Base-by-base conservation (phyloP, 2,329 filamentous ascomycete species). In the Ophiostoma sp. region DNA sequence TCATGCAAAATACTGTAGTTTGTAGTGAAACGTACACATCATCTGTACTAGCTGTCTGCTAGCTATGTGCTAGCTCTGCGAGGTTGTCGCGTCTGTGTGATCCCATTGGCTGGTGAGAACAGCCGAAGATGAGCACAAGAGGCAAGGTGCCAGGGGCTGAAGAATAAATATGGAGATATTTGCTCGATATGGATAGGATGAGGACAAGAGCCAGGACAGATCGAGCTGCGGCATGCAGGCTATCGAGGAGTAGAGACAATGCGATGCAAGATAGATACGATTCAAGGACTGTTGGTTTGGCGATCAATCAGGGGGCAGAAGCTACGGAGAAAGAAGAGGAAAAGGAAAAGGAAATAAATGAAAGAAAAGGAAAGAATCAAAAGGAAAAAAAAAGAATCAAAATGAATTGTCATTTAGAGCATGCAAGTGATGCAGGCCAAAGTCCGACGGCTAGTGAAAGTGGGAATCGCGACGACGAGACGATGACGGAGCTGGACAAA, bases 91-190 rank as follows among this genome's bases (percentile, higher is more conserved):
- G n/a, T 20, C 33, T 65, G 11, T 39, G 60, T 39, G 17, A 39
- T 65, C 31, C 62, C 8, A 64, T 64, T 64, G 60, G 60, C 60
- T 36, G n/a, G 33, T 10, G 13, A 36, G 31, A 8, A 17, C 4
- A 36, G 31, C 17, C 6, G 27, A 65, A 23, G n/a, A 65, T 35
- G 57, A 65, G 62, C 62, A 65, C 31, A 27, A 41, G 60, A 64
- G 31, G 31, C 7, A 35, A 36, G 60, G 60, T 23, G 62, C 33
- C 62, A 65, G 62, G 62, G 62, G 62, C 62, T 41, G 62, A 65
- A 65, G 35, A 65, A 65, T 39, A 39, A 41, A 39, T 23, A 39
- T 65, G 62, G 60, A 35, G 60, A 41, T 35, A 65, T 23, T n/a
- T 13, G 17, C 8, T 36, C 17, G 31, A 57, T 23, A 27, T 57